Conservation (phyloP, 768 basidiomycete genomes). For the Agrocybe pediades region DNA sequence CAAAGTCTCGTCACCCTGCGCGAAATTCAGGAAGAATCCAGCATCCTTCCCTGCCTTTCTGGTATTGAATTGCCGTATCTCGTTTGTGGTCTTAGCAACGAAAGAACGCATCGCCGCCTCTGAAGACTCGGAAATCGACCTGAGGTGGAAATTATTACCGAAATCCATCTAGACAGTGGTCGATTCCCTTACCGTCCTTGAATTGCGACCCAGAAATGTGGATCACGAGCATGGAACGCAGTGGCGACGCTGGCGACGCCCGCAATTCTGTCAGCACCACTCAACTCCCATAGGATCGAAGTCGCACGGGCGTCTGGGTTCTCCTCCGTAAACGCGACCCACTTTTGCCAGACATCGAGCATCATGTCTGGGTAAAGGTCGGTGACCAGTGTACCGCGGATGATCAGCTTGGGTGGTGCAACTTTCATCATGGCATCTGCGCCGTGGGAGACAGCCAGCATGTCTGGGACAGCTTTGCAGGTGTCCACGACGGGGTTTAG, state of each 20-base stretch:
- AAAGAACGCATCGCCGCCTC: constrained; percentile 7
- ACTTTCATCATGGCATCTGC: constrained; percentile 14
- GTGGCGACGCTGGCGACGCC: constrained; percentile 6
- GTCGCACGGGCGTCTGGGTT: constrained; percentile 10
- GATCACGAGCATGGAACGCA: constrained; percentile 13
- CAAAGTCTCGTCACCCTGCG: constrained; percentile 9
- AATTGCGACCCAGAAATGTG: constrained; percentile 15
- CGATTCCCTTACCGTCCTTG: constrained; percentile 8
- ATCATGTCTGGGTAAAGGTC: constrained; percentile 22
- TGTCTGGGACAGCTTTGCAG: constrained; percentile 5
- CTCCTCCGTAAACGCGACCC: constrained; percentile 21
- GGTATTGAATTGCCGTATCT: constrained; percentile 3
- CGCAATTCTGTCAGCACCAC: constrained; percentile 14
- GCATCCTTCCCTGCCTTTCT: constrained; percentile 7
- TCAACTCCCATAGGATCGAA: constrained; percentile 20
- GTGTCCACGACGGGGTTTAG: constrained; percentile 16
- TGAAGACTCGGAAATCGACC: constrained; percentile 5
- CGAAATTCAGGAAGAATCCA: constrained; percentile 12
- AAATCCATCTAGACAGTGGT: neutral
- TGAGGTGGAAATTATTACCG: neutral
- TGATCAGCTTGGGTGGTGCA: constrained; percentile 15
- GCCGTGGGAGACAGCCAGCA: constrained; percentile 16
- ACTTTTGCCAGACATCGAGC: constrained; percentile 11
- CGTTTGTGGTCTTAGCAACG: neutral
- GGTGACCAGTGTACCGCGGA: constrained; percentile 17